Evolutionary conservation across 2,329 filamentous ascomycete genomes (phyloP), one percentile per base, ranked within the genome.

Genomic region (Penicillium glabrum): DNA sequence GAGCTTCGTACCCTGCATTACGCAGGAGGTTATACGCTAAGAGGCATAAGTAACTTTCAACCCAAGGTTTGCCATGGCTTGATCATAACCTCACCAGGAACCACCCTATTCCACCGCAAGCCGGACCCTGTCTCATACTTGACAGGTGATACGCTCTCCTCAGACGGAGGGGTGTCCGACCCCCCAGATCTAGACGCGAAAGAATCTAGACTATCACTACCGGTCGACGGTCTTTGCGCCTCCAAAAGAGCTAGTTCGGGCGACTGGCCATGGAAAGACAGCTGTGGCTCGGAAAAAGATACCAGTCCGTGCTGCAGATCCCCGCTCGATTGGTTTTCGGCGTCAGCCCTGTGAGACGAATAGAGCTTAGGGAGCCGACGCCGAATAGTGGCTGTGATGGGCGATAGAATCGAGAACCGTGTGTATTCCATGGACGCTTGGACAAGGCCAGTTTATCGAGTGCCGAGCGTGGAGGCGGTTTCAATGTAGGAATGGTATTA

Each of bases 1-100:
- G 71, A 1, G 69, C 70, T 60, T 77, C 74, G 26, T 66, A 68
- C 3, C 68, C 63, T 19, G 72, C 71, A 62, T 69, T 73, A 14
- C 69, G 71, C 24, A 77, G 67, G 44, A 75, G 67, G 44, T 66
- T 70, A 44, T 73, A 68, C 5, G 73, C 75, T 76, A 33, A 26
- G 26, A 45, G 16, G 44, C 11, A 46, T 10, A 10, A 14, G 41
- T 60, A n/a, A 58, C 59, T 53, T 11, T 19, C 21, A 26, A 16
- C 27, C 4, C 13, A 23, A 14, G 5, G 10, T 10, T 43, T 35
- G 5, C 50, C 16, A 11, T 13, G 39, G 27, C 19, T 19, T 6
- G 35, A 14, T 10, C 10, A 41, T 9, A 29, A 5, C 16, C 60
- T 60, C 65, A 75, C 72, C 73, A 29, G 71, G 69, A 39, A 65